These are phyloP conservation scores for Alternaria postmessia DNA, from an alignment of 2,329 filamentous ascomycete genomes.

Conservation along the genomic window DNA sequence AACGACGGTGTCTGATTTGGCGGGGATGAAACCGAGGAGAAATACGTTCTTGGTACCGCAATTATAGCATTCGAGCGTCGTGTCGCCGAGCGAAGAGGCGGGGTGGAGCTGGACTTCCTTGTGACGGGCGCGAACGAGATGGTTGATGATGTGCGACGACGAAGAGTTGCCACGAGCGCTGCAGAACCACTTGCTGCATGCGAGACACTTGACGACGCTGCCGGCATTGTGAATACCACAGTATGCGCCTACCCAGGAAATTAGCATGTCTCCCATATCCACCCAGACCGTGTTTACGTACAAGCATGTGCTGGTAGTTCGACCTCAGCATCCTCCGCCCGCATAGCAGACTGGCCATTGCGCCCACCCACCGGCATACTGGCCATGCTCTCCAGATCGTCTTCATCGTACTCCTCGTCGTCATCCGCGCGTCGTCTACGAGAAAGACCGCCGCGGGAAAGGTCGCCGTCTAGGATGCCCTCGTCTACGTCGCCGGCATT, in stretches of 20 bases:
- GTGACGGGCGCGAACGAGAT: conserved; percentile 94
- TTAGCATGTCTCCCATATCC: conserved; percentile 3
- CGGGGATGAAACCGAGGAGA: conserved; percentile 94
- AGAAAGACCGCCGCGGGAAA: conserved; percentile 65
- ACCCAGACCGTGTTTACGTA: conserved; percentile 4
- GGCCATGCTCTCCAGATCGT: conserved; percentile 74
- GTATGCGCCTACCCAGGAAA: conserved; percentile 65
- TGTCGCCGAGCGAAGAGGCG: conserved; percentile 90
- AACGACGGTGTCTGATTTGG: conserved; percentile 97
- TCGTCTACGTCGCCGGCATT: conserved; percentile 90
- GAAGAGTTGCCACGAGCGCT: conserved; percentile 96
- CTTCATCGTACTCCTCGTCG: conserved; percentile 88
- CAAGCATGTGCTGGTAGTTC: conserved; percentile 91
- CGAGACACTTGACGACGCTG: conserved; percentile 94
- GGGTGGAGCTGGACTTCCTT: conserved; percentile 99
- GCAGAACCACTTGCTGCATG: conserved; percentile 99
- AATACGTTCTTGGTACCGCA: conserved; percentile 99
- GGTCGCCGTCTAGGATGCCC: conserved; percentile 75
- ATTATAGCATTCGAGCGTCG: conserved; percentile 97
- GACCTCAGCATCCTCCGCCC: conserved; percentile 70
- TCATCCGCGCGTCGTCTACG: conserved; percentile 75
- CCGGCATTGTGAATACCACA: conserved; percentile 97
- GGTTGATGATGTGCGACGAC: conserved; percentile 97
- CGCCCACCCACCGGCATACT: conserved; percentile 82
- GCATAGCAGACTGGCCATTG: conserved; percentile 63